Percentiles rank a stretch among this genome's conserved stretches.
Conservation (phyloP, 2,329 filamentous ascomycete species). For the Fragosphaeria purpurea region DNA sequence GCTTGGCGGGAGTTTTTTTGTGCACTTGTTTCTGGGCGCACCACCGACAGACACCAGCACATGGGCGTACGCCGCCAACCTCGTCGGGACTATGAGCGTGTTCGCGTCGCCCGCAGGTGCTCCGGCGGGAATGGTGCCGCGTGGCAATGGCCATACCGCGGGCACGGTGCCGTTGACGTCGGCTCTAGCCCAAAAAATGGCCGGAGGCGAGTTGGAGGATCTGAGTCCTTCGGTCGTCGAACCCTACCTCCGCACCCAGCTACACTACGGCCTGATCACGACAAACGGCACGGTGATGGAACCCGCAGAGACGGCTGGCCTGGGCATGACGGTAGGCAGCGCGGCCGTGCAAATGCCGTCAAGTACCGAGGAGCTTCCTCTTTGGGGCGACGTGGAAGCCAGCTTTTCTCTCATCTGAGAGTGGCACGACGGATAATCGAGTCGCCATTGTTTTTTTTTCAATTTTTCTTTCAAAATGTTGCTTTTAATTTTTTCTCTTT, state of each 20-base stretch:
- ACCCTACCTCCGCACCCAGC: constrained; percentile 29
- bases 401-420: constrained; percentile 14
- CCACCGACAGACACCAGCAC: constrained; percentile 29
- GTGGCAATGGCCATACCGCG: constrained; percentile 27
- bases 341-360: constrained; percentile 25
- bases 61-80: constrained; percentile 44
- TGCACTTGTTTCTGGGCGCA: constrained; percentile 60
- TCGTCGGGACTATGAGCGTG: constrained; percentile 52
- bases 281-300: constrained; percentile 20
- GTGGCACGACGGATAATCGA: neutral
- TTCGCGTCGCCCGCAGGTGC: constrained; percentile 29
- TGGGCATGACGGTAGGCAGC: constrained; percentile 28
- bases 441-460: neutral
- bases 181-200: constrained; percentile 34
- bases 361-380: constrained; percentile 24
- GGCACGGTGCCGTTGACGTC: constrained; percentile 44
- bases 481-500: neutral
- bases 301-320: constrained; percentile 20
- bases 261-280: constrained; percentile 25
- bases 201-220: constrained; percentile 24
- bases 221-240: constrained; percentile 27
- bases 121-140: constrained; percentile 15
- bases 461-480: neutral
- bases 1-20: constrained; percentile 48
- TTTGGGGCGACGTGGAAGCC: constrained; percentile 21